Conservation (phyloP, 208 protist species). For the Leishmania guyanensis region DNA sequence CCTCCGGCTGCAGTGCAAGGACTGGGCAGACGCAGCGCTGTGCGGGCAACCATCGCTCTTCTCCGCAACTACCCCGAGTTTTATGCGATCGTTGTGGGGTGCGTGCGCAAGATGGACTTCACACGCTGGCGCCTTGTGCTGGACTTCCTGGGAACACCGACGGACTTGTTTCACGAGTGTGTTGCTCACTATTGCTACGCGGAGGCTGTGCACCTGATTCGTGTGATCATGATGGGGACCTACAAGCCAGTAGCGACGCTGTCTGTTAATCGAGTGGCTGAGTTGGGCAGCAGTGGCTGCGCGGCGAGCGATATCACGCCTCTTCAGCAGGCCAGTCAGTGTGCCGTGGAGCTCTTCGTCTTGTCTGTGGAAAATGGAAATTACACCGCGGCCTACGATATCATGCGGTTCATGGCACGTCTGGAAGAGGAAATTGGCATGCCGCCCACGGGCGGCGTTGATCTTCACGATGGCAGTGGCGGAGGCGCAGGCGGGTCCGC, state of each 20-base stretch:
- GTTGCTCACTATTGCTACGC: slow-evolving; percentile 54
- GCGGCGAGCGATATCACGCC: slow-evolving; percentile 9
- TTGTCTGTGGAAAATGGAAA: slow-evolving; percentile 39
- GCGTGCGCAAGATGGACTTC: slow-evolving; percentile 78
- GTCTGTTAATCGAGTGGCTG: slow-evolving; percentile 15
- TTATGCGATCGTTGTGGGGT: slow-evolving; percentile 64
- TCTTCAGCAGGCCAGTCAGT: slow-evolving; percentile 36
- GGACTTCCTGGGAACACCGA: slow-evolving; percentile 63
- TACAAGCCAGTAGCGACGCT: slow-evolving; percentile 21
- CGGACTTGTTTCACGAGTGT: slow-evolving; percentile 72
- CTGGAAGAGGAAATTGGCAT: slow-evolving; percentile 51
- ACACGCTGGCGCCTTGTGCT: slow-evolving; percentile 61
- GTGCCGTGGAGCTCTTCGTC: slow-evolving; percentile 44
- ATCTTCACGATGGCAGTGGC: background rate
- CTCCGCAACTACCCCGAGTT: slow-evolving; percentile 77
- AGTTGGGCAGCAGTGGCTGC: slow-evolving; percentile 4
- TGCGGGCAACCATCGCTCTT: slow-evolving; percentile 50
- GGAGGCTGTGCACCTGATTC: slow-evolving; percentile 70
- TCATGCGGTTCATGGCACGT: slow-evolving; percentile 76
- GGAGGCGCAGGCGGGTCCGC: background rate
- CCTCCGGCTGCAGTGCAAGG: slow-evolving; percentile 40
- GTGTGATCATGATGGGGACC: slow-evolving; percentile 68
- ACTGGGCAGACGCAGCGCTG: slow-evolving; percentile 39
- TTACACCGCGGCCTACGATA: slow-evolving; percentile 55
- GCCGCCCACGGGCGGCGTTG: slow-evolving; percentile 18